Conservation (phyloP, 805 yeast genomes). For the Teunomyces funiuensis region DNA sequence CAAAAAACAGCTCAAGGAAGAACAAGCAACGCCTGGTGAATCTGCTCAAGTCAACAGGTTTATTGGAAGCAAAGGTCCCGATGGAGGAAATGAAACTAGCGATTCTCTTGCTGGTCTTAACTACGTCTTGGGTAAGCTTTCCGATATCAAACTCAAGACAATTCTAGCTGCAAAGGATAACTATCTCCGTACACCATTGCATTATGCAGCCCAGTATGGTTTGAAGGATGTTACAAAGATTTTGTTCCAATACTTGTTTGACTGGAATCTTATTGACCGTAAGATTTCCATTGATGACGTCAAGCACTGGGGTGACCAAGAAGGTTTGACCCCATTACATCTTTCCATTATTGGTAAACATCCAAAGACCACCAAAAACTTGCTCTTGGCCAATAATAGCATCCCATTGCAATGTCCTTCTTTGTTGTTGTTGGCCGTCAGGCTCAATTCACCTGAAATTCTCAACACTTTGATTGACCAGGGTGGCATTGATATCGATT, state of each 20-base stretch:
- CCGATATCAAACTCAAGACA: constrained; percentile 11
- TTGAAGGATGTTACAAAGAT: constrained; percentile 58
- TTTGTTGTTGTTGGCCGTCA: constrained; percentile 64
- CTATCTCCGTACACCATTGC: constrained; percentile 81
- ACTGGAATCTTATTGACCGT: constrained; percentile 60
- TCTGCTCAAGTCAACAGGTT: constrained; percentile 25
- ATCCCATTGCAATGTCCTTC: constrained; percentile 51
- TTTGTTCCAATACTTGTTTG: constrained; percentile 53
- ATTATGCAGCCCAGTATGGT: constrained; percentile 88
- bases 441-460: constrained; percentile 60
- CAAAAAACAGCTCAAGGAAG: constrained; percentile 47
- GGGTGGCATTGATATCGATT: constrained; percentile 64
- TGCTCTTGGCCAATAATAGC: constrained; percentile 48
- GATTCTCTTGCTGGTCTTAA: constrained; percentile 50
- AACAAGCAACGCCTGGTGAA: constrained; percentile 45
- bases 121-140: constrained; percentile 56
- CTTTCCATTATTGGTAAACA: constrained; percentile 81
- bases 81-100: constrained; percentile 54
- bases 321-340: constrained; percentile 77
- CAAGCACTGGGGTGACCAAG: constrained; percentile 72
- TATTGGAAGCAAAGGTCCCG: constrained; percentile 30
- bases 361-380: constrained; percentile 65
- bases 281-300: constrained; percentile 54
- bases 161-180: constrained; percentile 65
- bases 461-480: constrained; percentile 52